These are phyloP conservation scores for Penicillium sumatraense DNA, from an alignment of 2,329 filamentous ascomycete genomes.

Conservation along the genomic window DNA sequence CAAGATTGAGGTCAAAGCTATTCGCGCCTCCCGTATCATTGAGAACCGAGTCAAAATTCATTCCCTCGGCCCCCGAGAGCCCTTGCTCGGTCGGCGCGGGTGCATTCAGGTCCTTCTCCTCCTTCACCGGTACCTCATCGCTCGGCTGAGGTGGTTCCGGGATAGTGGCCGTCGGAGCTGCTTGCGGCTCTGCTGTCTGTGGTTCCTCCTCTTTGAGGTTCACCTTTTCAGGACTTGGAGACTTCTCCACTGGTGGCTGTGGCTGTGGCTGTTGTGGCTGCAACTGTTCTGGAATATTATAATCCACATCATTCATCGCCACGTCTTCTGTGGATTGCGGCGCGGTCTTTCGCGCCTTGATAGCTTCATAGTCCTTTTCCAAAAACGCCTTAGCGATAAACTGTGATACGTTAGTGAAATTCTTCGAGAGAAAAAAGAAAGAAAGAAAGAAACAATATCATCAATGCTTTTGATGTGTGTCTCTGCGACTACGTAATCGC, in stretches of 20 bases:
- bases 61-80: slow-evolving; percentile 36
- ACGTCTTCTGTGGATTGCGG: slow-evolving; percentile 34
- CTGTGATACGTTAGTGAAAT: slow-evolving; percentile 27
- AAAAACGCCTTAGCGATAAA: slow-evolving; percentile 50
- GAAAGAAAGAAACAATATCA: slow-evolving; percentile 1
- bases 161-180: slow-evolving; percentile 15
- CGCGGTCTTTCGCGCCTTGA: slow-evolving; percentile 38
- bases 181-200: slow-evolving; percentile 12
- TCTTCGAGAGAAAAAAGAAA: slow-evolving; percentile 1
- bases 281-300: slow-evolving; percentile 18
- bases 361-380: slow-evolving; percentile 46
- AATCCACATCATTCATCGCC: slow-evolving; percentile 32
- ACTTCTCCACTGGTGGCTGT: slow-evolving; percentile 20
- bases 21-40: slow-evolving; percentile 37
- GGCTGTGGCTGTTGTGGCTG: slow-evolving; percentile 12
- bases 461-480: neutral
- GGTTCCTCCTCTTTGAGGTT: slow-evolving; percentile 22
- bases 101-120: slow-evolving; percentile 26
- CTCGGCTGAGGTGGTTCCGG: slow-evolving; percentile 11
- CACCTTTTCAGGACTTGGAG: slow-evolving; percentile 20
- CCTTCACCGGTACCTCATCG: slow-evolving; percentile 26
- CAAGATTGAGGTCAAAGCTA: slow-evolving; percentile 45
- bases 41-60: slow-evolving; percentile 49
- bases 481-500: neutral
- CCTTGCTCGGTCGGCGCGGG: slow-evolving; percentile 26